These are phyloP conservation scores for Ceriops decandra DNA, from an alignment of 345 rosid species.

Conservation along the genomic window DNA sequence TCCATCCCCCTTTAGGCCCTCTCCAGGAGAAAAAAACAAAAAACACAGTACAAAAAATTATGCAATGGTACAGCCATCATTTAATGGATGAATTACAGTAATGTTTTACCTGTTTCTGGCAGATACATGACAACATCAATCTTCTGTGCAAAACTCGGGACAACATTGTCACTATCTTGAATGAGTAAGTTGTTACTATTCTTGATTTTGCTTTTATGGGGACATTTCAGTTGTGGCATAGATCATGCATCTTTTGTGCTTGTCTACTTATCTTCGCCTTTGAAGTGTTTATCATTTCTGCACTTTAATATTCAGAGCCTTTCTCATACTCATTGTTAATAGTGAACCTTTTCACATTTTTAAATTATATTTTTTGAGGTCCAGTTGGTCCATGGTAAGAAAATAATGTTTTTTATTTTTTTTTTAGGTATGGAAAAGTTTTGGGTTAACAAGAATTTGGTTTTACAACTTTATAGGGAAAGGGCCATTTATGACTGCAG, in stretches of 20 bases:
- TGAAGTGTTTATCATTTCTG: not conserved
- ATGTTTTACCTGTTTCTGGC: slow-evolving; percentile 18
- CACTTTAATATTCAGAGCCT: not conserved
- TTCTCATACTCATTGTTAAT: not conserved
- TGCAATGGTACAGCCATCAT: not conserved
- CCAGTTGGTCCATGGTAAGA: too few relatives aligned
- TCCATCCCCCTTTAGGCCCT: too few relatives aligned
- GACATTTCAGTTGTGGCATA: not conserved
- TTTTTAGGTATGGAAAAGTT: too few relatives aligned
- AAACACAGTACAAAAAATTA: not conserved
- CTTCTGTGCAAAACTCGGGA: slow-evolving; percentile 65
- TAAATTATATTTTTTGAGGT: too few relatives aligned
- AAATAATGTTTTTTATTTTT: too few relatives aligned
- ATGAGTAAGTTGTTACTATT: slow-evolving; percentile 45
- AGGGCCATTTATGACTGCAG: too few relatives aligned
- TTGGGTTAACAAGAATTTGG: too few relatives aligned
- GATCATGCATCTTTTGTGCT: not conserved
- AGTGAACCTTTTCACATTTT: not conserved
- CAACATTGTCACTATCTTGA: slow-evolving; percentile 61
- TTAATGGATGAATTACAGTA: not conserved
- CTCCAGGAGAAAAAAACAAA: not conserved
- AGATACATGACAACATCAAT: slow-evolving; percentile 60
- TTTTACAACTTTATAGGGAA: too few relatives aligned
- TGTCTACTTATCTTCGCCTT: not conserved
- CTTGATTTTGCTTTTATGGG: not conserved